Base-by-base conservation (phyloP, 106 monocot genomes). In the Iris macrosiphon region DNA sequence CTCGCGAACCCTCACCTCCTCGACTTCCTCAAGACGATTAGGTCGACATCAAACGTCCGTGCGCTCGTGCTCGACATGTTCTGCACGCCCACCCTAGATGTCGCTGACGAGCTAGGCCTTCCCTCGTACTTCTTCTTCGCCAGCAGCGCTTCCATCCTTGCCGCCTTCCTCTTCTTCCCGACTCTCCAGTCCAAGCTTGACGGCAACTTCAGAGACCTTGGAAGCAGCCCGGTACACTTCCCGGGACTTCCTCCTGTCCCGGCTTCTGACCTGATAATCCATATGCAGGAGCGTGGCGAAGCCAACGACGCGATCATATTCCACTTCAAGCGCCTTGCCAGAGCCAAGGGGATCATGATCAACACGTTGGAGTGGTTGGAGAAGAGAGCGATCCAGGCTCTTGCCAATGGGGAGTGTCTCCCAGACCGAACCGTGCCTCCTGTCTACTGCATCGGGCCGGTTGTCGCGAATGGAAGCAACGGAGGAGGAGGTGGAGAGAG, bases 291-390 rank as follows among this genome's bases (percentile, higher is more conserved):
- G 25, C 62, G 69, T 0, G 40, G 50, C 21, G 63, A 44, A 0
- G 3, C 16, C 13, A 53, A 52, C 24, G 15, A 41, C 23, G 49
- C 12, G 0, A 49, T 71, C 9, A 26, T 81, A 8, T 0, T 30
- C 13, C 3, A 31, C 6, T 68, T 19, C 40, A 24, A 6, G 0
- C 39, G 59, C 1, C 1, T 55, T 4, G n/a, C 48, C 3, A 24
- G 40, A 7, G 63, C 59, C 31, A 34, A 72, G 1, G 73, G 79
- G 6, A 69, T 80, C 33, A 22, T 74, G 18, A 42, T 80, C 26
- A 88, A 88, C 68, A 73, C 70, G 6, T 81, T 74, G 28, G 77
- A 77, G 18, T 40, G 19, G n/a, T 23, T 78, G 14, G 87, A 87
- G 55, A 25, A 66, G 2, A n/a, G 18, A 2, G 56, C 72, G 23